Percentiles rank a stretch among this genome's conserved stretches.
Conservation (phyloP, 2,329 filamentous ascomycete species). For the Rutstroemia sp. region DNA sequence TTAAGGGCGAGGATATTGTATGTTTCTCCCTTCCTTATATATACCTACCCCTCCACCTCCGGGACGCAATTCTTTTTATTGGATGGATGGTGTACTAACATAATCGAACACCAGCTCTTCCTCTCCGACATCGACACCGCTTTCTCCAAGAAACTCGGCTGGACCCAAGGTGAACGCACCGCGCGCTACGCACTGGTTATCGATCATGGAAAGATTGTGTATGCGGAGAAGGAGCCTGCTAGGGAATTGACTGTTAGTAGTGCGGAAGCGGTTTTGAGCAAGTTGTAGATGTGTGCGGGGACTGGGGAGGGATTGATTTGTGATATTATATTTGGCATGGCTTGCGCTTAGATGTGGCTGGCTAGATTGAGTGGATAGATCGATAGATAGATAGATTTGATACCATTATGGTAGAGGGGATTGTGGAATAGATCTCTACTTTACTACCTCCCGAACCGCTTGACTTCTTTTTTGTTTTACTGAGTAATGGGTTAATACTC, state of each 20-base stretch:
- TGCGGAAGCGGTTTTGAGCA: constrained; percentile 28
- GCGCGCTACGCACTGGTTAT: constrained; percentile 60
- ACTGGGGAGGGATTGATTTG: too few species aligned
- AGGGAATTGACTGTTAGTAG: constrained; percentile 26
- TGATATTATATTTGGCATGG: background rate
- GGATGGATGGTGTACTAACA: background rate
- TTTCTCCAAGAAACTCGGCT: constrained; percentile 60
- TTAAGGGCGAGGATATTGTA: constrained; percentile 57
- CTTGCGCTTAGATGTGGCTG: background rate
- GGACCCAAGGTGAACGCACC: constrained; percentile 53
- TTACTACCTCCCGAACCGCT: background rate
- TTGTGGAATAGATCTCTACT: constrained; percentile 6
- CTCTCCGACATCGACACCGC: constrained; percentile 55
- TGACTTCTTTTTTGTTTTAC: too few species aligned
- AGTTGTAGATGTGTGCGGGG: constrained; percentile 17
- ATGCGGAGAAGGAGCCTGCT: constrained; percentile 54
- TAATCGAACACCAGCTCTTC: constrained; percentile 43
- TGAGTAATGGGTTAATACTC: too few species aligned
- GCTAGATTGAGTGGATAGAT: background rate
- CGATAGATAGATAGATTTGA: background rate
- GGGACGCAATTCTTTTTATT: too few species aligned
- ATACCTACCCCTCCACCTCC: background rate
- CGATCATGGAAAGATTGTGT: constrained; percentile 60
- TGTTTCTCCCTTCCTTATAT: constrained; percentile 20
- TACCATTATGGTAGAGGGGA: background rate